Evolutionary conservation across 2,329 filamentous ascomycete species (phyloP).

Genomic region (Geosmithia putterillii): DNA sequence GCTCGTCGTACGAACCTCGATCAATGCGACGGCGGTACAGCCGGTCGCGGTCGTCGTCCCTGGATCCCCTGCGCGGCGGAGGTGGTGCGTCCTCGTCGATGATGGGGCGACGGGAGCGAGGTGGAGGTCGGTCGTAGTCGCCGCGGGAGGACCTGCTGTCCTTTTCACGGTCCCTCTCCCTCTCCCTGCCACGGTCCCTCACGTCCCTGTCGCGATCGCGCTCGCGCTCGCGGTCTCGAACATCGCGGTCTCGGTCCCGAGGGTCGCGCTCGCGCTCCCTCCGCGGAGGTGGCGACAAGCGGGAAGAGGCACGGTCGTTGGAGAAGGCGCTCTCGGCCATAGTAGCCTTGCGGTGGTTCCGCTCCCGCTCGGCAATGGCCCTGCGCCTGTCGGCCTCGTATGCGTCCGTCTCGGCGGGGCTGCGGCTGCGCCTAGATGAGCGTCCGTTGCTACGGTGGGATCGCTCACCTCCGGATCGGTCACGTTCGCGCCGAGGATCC

Average conservation of each 20-base stretch:
- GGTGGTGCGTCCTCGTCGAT: not conserved
- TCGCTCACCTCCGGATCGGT: slow-evolving; percentile 46
- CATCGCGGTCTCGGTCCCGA: slow-evolving; percentile 26
- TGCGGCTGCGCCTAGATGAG: slow-evolving; percentile 58
- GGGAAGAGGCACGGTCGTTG: slow-evolving; percentile 28
- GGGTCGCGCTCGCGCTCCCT: slow-evolving; percentile 29
- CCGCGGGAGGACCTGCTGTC: too few relatives aligned
- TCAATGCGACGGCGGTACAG: slow-evolving; percentile 71
- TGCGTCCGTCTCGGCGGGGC: slow-evolving; percentile 71
- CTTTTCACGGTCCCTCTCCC: slow-evolving; percentile 22
- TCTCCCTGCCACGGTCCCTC: slow-evolving; percentile 25
- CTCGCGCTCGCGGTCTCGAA: slow-evolving; percentile 17
- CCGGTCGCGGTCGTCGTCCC: slow-evolving; percentile 81
- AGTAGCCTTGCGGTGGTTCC: slow-evolving; percentile 75
- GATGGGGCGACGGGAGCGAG: slow-evolving; percentile 38
- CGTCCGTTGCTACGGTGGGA: slow-evolving; percentile 47
- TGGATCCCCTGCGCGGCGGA: slow-evolving; percentile 29
- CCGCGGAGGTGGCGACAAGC: slow-evolving; percentile 26
- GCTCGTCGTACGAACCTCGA: slow-evolving; percentile 68
- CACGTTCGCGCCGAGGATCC: slow-evolving; percentile 52
- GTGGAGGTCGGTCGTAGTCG: slow-evolving; percentile 33
- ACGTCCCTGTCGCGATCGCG: slow-evolving; percentile 30
- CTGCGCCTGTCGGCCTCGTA: slow-evolving; percentile 94
- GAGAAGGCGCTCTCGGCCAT: slow-evolving; percentile 52
- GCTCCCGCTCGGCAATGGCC: slow-evolving; percentile 86